phyloP scores from a whole-genome alignment of 2,329 filamentous ascomycete species.

The Albophoma yamanashiensis region DNA sequence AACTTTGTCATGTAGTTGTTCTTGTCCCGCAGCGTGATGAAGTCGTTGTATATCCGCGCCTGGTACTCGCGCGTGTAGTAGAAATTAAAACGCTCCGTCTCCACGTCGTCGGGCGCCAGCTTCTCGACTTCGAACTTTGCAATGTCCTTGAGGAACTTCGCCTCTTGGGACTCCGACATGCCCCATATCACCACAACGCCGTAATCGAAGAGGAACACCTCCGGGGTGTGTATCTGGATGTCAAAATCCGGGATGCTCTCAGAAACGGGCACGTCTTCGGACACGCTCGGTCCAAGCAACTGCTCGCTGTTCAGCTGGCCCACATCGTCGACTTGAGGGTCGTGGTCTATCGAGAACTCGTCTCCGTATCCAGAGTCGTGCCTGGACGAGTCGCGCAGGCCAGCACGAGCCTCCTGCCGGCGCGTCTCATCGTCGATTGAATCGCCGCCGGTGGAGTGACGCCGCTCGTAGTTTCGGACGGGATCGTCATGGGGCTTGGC shows the following conservation, averaged over 20 bases:
- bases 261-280: slow-evolving; percentile 26
- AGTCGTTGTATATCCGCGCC: slow-evolving; percentile 98
- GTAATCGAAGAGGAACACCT: slow-evolving; percentile 95
- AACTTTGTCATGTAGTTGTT: slow-evolving; percentile 97
- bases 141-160: slow-evolving; percentile 85
- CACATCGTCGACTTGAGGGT: slow-evolving; percentile 12
- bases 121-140: slow-evolving; percentile 91
- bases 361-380: slow-evolving; percentile 19
- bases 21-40: slow-evolving; percentile 89
- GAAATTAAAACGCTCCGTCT: slow-evolving; percentile 98
- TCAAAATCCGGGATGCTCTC: slow-evolving; percentile 62
- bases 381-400: slow-evolving; percentile 37
- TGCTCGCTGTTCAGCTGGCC: slow-evolving; percentile 18
- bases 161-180: slow-evolving; percentile 85
- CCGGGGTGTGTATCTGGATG: slow-evolving; percentile 79
- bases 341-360: slow-evolving; percentile 14
- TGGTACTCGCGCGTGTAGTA: slow-evolving; percentile 98
- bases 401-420: slow-evolving; percentile 52
- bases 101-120: slow-evolving; percentile 75
- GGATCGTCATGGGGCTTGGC: slow-evolving; percentile 19
- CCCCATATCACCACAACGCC: slow-evolving; percentile 98
- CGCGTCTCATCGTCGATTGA: slow-evolving; percentile 24
- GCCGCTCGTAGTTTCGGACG: slow-evolving; percentile 45
- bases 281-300: slow-evolving; percentile 21
- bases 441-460: slow-evolving; percentile 67